Percentiles rank a stretch among this genome's conserved stretches.
These are phyloP conservation scores for Neopestalotiopsis clavispora DNA, from an alignment of 2,329 filamentous ascomycete species.

Conservation along the genomic window DNA sequence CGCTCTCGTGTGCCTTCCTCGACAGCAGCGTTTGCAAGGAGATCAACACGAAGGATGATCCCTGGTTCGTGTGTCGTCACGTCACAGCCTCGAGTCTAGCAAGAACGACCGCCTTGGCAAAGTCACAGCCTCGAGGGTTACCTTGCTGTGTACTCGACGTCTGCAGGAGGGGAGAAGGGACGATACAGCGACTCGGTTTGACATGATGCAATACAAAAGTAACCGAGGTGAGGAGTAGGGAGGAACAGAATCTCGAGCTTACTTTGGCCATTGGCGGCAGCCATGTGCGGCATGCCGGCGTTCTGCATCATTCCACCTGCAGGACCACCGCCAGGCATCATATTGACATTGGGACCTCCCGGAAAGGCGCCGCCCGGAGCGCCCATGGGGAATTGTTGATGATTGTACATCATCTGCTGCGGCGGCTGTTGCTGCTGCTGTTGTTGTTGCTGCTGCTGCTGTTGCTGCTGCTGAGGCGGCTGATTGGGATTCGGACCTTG, in stretches of 20 bases:
- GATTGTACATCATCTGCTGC: slow-evolving; percentile 60
- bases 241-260: slow-evolving; percentile 40
- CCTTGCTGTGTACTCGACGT: too few relatives aligned
- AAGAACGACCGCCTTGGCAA: neutral
- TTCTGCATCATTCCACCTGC: slow-evolving; percentile 67
- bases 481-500: slow-evolving; percentile 38
- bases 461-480: slow-evolving; percentile 24
- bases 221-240: neutral
- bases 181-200: neutral
- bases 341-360: slow-evolving; percentile 60
- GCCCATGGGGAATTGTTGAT: slow-evolving; percentile 62
- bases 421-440: slow-evolving; percentile 21
- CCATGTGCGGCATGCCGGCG: slow-evolving; percentile 63
- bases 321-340: slow-evolving; percentile 58
- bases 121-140: neutral
- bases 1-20: slow-evolving; percentile 8
- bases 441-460: slow-evolving; percentile 23
- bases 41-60: neutral
- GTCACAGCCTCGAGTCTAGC: too few relatives aligned
- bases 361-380: slow-evolving; percentile 52
- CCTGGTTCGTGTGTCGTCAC: too few relatives aligned
- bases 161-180: neutral
- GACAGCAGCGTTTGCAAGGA: slow-evolving; percentile 19
- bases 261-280: slow-evolving; percentile 62
- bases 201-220: neutral